Conservation (phyloP, 441 rosid species). For the Eutrema salsugineum region DNA sequence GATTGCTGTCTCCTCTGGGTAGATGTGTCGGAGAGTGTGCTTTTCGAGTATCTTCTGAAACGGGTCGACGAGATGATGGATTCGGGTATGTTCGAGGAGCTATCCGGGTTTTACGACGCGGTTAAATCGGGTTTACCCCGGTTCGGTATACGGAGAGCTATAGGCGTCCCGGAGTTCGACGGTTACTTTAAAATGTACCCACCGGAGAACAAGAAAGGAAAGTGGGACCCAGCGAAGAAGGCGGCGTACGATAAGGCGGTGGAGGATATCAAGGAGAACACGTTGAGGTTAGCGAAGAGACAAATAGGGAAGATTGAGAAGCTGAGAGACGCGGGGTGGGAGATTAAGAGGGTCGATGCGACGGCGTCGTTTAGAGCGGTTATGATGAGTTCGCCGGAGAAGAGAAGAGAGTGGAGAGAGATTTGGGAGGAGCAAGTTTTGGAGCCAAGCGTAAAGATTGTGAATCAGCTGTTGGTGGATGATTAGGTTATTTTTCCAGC, state of each 20-base stretch:
- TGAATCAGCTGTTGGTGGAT: slow-evolving; percentile 59
- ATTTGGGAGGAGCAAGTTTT: slow-evolving; percentile 68
- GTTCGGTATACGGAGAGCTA: slow-evolving; percentile 64
- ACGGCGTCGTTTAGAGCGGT: slow-evolving; percentile 55
- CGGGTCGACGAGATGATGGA: slow-evolving; percentile 93
- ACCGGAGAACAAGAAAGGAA: neutral
- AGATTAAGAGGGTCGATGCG: slow-evolving; percentile 62
- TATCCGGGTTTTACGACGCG: slow-evolving; percentile 46
- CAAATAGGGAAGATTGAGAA: slow-evolving; percentile 62
- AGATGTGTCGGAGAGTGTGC: slow-evolving; percentile 53
- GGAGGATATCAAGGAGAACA: slow-evolving; percentile 65
- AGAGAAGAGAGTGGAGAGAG: slow-evolving; percentile 40
- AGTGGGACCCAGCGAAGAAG: slow-evolving; percentile 32
- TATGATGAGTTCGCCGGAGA: slow-evolving; percentile 17
- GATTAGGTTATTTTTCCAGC: slow-evolving; percentile 56
- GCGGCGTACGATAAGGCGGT: slow-evolving; percentile 63
- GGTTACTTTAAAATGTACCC: slow-evolving; percentile 48
- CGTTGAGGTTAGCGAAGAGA: slow-evolving; percentile 68
- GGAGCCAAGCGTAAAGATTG: slow-evolving; percentile 77
- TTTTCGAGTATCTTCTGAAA: slow-evolving; percentile 47
- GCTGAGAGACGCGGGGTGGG: slow-evolving; percentile 64
- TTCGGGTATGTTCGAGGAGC: slow-evolving; percentile 76
- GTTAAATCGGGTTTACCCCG: slow-evolving; percentile 21
- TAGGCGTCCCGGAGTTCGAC: slow-evolving; percentile 87
- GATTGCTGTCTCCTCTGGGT: slow-evolving; percentile 85